Percentiles rank a stretch among this genome's conserved stretches.
phyloP scores from a whole-genome alignment of 192 early-diverging fungal species.

The Dimargaris cristalligena region DNA sequence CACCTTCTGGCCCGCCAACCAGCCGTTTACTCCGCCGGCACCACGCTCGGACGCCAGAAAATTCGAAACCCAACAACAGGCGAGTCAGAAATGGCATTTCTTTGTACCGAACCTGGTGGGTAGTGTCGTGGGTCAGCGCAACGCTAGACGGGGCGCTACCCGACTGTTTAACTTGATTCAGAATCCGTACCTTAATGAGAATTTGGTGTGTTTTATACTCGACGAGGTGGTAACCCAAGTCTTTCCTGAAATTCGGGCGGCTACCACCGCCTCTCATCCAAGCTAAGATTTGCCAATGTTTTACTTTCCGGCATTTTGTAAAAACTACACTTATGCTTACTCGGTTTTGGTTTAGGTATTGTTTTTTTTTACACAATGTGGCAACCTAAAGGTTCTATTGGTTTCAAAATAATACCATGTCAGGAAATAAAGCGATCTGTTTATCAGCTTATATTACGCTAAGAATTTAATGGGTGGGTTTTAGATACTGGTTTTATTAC shows the following conservation, averaged over 20 bases:
- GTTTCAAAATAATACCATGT: too few relatives aligned
- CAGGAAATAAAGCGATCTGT: too few relatives aligned
- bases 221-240: constrained; percentile 52
- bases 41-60: constrained; percentile 22
- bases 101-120: constrained; percentile 54
- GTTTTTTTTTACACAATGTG: too few relatives aligned
- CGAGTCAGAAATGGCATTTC: constrained; percentile 34
- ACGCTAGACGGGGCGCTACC: constrained; percentile 56
- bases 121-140: constrained; percentile 65
- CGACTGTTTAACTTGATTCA: constrained; percentile 56
- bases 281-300: too few relatives aligned
- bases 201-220: constrained; percentile 52
- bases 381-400: too few relatives aligned
- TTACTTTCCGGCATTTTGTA: too few relatives aligned
- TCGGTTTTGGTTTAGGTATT: too few relatives aligned
- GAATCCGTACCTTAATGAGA: constrained; percentile 55
- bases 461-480: too few relatives aligned
- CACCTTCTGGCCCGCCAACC: constrained; percentile 24
- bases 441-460: too few relatives aligned
- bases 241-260: constrained; percentile 70
- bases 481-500: too few relatives aligned
- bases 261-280: too few relatives aligned
- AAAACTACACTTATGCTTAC: too few relatives aligned
- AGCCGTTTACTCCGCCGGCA: constrained; percentile 9
- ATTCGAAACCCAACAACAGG: constrained; percentile 25